phyloP scores from a whole-genome alignment of 2,329 filamentous ascomycete genomes.

The Leptographium galeiforme region DNA sequence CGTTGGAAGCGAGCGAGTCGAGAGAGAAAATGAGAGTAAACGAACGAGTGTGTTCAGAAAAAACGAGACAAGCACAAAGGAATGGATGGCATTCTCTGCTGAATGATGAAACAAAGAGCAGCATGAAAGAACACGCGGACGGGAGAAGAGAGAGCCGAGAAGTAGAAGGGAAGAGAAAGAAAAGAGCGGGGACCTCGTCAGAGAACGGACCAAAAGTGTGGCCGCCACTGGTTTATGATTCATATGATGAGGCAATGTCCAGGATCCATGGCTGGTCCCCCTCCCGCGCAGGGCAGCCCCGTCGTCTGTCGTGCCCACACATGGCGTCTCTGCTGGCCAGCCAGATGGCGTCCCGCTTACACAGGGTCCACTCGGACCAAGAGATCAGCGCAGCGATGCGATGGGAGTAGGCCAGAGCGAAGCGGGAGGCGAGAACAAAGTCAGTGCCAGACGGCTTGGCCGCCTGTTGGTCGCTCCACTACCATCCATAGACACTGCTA shows the following conservation, averaged over 20 bases:
- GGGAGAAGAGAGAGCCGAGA: constrained; percentile 3
- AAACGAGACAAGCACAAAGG: not conserved
- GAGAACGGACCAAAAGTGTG: constrained; percentile 2
- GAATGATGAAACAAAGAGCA: not conserved
- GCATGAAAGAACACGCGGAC: not conserved
- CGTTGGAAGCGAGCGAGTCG: not conserved
- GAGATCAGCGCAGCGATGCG: not conserved
- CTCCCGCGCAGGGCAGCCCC: not conserved
- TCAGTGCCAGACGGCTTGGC: not conserved
- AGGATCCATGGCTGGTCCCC: not conserved
- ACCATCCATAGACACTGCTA: not conserved
- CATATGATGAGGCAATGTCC: too few relatives aligned
- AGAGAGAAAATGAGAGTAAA: not conserved
- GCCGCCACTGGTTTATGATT: not conserved
- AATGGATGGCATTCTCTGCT: not conserved
- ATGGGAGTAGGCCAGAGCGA: not conserved
- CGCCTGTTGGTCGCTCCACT: not conserved
- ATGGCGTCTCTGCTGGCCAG: not conserved
- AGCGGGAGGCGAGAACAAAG: not conserved
- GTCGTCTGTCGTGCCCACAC: not conserved
- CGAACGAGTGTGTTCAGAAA: not conserved
- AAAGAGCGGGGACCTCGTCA: not conserved
- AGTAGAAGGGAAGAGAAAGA: not conserved
- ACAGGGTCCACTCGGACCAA: not conserved
- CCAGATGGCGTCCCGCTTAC: not conserved